Conservation (phyloP, 1,284 basidiomycete species). For the Ganoderma sinense region DNA sequence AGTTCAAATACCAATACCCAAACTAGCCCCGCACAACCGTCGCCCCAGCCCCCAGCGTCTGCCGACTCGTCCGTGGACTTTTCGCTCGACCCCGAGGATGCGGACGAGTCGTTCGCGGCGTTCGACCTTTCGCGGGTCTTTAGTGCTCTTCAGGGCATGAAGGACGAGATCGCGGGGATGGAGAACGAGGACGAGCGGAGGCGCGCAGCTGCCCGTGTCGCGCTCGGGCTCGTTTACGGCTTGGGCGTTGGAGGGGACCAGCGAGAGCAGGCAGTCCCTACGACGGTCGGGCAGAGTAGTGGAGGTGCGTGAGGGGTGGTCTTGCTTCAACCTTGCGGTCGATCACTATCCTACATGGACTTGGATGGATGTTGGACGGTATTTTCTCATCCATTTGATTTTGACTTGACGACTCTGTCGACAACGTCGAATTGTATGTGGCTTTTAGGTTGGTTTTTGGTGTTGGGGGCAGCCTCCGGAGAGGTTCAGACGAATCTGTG, state of each 20-base stretch:
- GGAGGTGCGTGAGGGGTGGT: background rate
- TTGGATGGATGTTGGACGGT: background rate
- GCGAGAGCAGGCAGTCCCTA: background rate
- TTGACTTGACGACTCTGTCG: background rate
- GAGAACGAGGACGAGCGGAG: conserved; percentile 67
- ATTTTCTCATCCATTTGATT: background rate
- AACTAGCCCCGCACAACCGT: background rate
- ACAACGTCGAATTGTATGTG: background rate
- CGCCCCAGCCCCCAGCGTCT: conserved; percentile 10
- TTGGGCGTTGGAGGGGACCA: conserved; percentile 47
- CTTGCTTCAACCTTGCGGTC: background rate
- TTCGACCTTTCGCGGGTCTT: conserved; percentile 74
- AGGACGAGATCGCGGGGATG: conserved; percentile 76
- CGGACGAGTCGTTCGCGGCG: conserved; percentile 39
- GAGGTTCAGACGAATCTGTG: too few relatives aligned
- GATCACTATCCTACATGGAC: background rate
- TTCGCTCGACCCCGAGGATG: conserved; percentile 33
- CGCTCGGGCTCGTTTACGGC: conserved; percentile 77
- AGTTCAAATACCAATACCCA: background rate
- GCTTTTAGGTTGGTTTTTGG: too few relatives aligned
- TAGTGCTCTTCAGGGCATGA: conserved; percentile 71
- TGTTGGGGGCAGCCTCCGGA: too few relatives aligned
- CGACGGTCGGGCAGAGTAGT: background rate
- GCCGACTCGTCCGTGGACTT: conserved; percentile 27
- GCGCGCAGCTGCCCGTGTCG: conserved; percentile 73